Evolutionary conservation across 2,329 filamentous ascomycete genomes (phyloP), one percentile per base, ranked within the genome.

Genomic region (Alternaria postmessia): DNA sequence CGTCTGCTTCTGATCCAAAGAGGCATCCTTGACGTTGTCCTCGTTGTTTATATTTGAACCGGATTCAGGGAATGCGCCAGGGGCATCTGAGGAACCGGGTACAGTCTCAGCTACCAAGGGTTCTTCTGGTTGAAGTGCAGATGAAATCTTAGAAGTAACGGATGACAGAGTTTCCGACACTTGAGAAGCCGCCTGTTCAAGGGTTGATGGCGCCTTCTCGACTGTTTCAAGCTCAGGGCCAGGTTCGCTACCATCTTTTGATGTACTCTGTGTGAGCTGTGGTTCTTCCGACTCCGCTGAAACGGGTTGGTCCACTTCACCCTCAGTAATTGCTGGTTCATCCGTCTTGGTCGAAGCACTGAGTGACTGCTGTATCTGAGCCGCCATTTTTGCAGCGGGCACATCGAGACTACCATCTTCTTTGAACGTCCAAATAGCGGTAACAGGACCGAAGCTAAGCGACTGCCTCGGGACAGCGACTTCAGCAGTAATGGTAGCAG

Each of bases 401-500:
- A 76, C 75, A 49, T 75, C 71, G 5, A 79, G 57, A 18, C 54
- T 63, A 7, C 76, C 77, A 54, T 75, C 73, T 39, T 75, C 72
- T 30, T 70, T 72, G 47, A 80, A 76, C 12, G 70, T 71, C 73
- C 74, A 80, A 16, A 80, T 66, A 4, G 73, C 75, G 30, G 64
- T 75, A 5, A 74, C 70, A 24, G 67, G 62, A 4, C 65, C 69
- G 38, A 79, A 60, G 1, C 64, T 62, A 8, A 79, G 60, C 34
- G 66, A 71, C 20, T 66, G 67, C 38, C 38, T 63, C 5, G 73
- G 64, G 5, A 66, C 68, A 11, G 70, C 72, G 44, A 68, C 68
- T 81, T 42, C 84, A 83, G 63, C 64, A 28, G 70, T 70, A 77
- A 74, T 66, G 8, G 74, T 74, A 8, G 77, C 73, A 3, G 76